Conservation (phyloP, 495 filamentous ascomycete species). For the Tricharina praecox region DNA sequence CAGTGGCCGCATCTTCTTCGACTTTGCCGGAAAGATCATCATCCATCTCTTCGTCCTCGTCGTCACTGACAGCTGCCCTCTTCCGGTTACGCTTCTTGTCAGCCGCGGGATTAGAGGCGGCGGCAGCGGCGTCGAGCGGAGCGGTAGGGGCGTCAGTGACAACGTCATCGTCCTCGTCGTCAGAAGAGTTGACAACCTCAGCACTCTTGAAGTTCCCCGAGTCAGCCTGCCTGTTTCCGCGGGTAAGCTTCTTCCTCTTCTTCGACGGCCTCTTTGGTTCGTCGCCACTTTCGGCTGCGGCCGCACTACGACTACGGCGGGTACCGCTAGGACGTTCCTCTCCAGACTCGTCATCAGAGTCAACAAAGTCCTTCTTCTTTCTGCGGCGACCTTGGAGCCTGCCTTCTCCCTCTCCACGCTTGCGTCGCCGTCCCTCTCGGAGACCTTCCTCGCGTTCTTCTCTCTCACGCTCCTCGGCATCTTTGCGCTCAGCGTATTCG, state of each 20-base stretch:
- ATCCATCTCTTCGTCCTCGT: slow-evolving; percentile 15
- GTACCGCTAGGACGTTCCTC: slow-evolving; percentile 17
- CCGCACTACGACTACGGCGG: slow-evolving; percentile 16
- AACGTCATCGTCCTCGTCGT: slow-evolving; percentile 33
- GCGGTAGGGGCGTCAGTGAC: no score
- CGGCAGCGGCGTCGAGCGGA: neutral
- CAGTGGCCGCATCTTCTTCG: slow-evolving; percentile 5
- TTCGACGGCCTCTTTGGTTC: slow-evolving; percentile 40
- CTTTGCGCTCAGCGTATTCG: slow-evolving; percentile 47
- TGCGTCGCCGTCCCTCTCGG: slow-evolving; percentile 59
- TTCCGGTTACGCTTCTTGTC: slow-evolving; percentile 11
- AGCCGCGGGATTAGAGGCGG: neutral
- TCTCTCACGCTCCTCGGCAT: slow-evolving; percentile 51
- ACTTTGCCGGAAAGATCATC: neutral
- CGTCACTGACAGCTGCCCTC: slow-evolving; percentile 18
- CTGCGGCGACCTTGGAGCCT: slow-evolving; percentile 29
- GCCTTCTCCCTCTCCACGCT: slow-evolving; percentile 54
- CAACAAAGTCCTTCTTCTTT: slow-evolving; percentile 55
- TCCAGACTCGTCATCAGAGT: slow-evolving; percentile 34
- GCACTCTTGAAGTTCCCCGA: slow-evolving; percentile 56
- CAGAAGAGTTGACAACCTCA: slow-evolving; percentile 64
- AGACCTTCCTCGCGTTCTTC: slow-evolving; percentile 54
- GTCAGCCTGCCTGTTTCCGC: slow-evolving; percentile 33
- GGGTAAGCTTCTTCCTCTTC: slow-evolving; percentile 42
- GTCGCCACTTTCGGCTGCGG: slow-evolving; percentile 32